Percentiles rank a stretch among this genome's conserved stretches.
Conservation (phyloP, 2,329 filamentous ascomycete genomes). For the Drechslerella coelobrocha region DNA sequence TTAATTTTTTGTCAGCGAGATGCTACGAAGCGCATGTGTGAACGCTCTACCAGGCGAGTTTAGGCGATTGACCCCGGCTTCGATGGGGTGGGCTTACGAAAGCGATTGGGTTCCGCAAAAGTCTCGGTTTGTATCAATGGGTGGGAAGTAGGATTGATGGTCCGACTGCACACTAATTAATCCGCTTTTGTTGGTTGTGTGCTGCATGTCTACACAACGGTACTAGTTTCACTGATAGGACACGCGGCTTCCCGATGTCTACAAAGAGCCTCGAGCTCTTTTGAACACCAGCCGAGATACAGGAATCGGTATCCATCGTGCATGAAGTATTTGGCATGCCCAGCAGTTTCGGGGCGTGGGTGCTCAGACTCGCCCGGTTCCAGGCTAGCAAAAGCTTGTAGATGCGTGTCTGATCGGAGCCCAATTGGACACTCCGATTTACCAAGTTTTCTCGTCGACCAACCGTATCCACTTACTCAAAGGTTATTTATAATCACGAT, state of each 20-base stretch:
- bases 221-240: constrained; percentile 37
- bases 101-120: background rate
- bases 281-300: no score
- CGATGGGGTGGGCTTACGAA: constrained; percentile 36
- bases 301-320: no score
- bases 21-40: background rate
- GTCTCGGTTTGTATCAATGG: constrained; percentile 15
- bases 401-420: no score
- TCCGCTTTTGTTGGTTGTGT: constrained; percentile 7
- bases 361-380: no score
- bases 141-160: constrained; percentile 11
- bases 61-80: constrained; percentile 31
- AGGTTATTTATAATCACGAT: no score
- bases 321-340: no score
- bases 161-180: constrained; percentile 1
- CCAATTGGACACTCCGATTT: no score
- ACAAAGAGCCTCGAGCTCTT: background rate
- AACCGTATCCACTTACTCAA: no score
- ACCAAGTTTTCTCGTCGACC: no score
- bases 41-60: constrained; percentile 38
- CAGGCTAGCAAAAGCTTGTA: no score
- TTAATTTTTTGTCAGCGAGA: background rate
- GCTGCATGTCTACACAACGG: constrained; percentile 43
- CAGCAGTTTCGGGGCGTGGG: no score
- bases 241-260: constrained; percentile 40